phyloP scores from a whole-genome alignment of 345 rosid species.

The Camelina sativa region DNA sequence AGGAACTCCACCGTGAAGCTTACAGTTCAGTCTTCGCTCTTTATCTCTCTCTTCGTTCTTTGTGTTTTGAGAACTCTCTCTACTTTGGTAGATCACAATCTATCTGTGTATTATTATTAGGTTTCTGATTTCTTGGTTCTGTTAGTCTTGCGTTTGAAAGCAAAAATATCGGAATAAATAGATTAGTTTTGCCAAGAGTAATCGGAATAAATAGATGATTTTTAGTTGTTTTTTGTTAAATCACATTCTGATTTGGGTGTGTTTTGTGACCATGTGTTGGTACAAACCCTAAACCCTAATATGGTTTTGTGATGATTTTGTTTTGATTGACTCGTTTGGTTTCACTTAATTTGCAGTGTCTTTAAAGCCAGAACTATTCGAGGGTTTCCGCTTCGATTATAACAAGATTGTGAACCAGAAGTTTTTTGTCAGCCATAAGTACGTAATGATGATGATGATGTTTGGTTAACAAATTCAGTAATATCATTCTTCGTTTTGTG shows the following conservation, averaged over 20 bases:
- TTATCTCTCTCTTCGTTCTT: background rate
- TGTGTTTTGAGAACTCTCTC: background rate
- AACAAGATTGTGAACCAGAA: conserved; percentile 74
- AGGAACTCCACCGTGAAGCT: conserved; percentile 86
- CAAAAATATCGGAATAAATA: too few species aligned
- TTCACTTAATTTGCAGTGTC: conserved; percentile 59
- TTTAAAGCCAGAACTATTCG: conserved; percentile 83
- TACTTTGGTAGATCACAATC: background rate
- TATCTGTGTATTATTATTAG: background rate
- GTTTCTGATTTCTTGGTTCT: background rate
- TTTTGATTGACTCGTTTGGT: background rate
- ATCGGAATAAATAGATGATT: too few species aligned
- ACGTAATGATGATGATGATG: background rate
- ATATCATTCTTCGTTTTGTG: conserved; percentile 7
- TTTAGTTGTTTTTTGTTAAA: background rate
- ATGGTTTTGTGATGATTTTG: background rate
- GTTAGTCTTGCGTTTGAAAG: background rate
- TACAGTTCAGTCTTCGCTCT: conserved; percentile 52
- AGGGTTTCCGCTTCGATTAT: conserved; percentile 85
- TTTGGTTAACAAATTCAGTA: background rate
- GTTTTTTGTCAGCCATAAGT: conserved; percentile 82
- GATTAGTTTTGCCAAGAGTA: too few species aligned
- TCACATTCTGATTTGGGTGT: background rate
- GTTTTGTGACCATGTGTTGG: background rate
- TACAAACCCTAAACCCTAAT: too few species aligned